Percentiles rank a stretch among this genome's conserved stretches.
Conservation (phyloP, 371 early-diverging fungal species). For the Choanephora cucurbitarum region DNA sequence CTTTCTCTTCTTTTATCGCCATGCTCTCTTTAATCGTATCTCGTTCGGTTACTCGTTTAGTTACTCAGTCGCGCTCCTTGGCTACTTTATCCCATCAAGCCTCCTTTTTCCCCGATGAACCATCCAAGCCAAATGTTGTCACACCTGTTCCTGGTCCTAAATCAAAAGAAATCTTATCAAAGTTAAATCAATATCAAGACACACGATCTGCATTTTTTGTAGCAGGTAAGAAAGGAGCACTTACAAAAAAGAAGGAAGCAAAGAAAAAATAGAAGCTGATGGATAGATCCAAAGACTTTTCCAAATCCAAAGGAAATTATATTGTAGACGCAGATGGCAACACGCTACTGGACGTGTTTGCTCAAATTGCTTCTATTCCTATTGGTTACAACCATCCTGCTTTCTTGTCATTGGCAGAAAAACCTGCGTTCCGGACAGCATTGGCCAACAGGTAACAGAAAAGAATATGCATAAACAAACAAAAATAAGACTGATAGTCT, state of each 20-base stretch:
- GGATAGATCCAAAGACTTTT: slow-evolving; percentile 46
- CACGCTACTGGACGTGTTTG: slow-evolving; percentile 66
- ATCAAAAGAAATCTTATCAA: slow-evolving; percentile 35
- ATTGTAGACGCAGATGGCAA: slow-evolving; percentile 80
- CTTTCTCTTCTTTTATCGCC: neutral
- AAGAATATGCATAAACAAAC: neutral
- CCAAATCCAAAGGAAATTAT: slow-evolving; percentile 73
- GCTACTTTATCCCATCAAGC: neutral
- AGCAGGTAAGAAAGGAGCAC: slow-evolving; percentile 36
- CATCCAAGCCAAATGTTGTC: slow-evolving; percentile 31
- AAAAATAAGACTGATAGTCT: neutral
- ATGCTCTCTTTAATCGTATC: slow-evolving; percentile 2
- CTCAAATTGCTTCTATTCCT: slow-evolving; percentile 80
- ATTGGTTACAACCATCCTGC: slow-evolving; percentile 75
- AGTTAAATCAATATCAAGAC: slow-evolving; percentile 46
- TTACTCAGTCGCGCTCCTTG: neutral
- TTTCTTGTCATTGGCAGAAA: slow-evolving; percentile 58
- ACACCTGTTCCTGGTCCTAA: slow-evolving; percentile 51
- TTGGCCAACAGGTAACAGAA: slow-evolving; percentile 62
- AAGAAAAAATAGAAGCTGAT: no score
- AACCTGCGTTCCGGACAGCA: slow-evolving; percentile 58
- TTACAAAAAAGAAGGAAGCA: no score
- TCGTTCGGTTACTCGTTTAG: slow-evolving; percentile 3
- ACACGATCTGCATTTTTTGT: slow-evolving; percentile 49
- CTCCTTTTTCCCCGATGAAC: slow-evolving; percentile 36